phyloP scores from a whole-genome alignment of 2,329 filamentous ascomycete genomes.

The Cucurbitaria berberidis region DNA sequence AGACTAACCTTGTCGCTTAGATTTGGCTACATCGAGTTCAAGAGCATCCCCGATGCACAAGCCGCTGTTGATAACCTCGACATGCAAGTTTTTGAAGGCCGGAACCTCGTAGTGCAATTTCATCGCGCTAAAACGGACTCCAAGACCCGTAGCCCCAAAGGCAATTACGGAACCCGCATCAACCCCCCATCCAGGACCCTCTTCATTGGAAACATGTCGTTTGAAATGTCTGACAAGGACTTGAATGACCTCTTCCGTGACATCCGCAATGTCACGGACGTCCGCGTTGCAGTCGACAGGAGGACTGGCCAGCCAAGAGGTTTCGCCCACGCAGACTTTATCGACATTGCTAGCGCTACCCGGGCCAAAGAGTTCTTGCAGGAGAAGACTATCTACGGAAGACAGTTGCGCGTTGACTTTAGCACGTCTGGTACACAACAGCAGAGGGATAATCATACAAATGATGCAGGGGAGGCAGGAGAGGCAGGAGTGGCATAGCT shows the following conservation, averaged over 20 bases:
- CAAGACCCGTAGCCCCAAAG: slow-evolving; percentile 4
- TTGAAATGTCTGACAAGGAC: slow-evolving; percentile 83
- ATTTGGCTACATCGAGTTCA: slow-evolving; percentile 71
- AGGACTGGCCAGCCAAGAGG: slow-evolving; percentile 80
- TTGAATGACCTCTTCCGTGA: slow-evolving; percentile 77
- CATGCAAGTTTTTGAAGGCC: slow-evolving; percentile 67
- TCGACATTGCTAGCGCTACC: slow-evolving; percentile 68
- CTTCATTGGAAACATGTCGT: slow-evolving; percentile 86
- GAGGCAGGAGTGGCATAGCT: slow-evolving; percentile 11
- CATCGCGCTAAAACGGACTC: slow-evolving; percentile 45
- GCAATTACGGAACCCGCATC: slow-evolving; percentile 3
- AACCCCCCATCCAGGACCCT: slow-evolving; percentile 68
- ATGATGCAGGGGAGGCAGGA: slow-evolving; percentile 8
- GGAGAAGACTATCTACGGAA: slow-evolving; percentile 67
- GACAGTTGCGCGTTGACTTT: slow-evolving; percentile 71
- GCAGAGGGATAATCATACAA: slow-evolving; percentile 15
- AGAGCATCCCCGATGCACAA: slow-evolving; percentile 58
- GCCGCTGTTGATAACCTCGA: slow-evolving; percentile 65
- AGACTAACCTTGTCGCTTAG: slow-evolving; percentile 48
- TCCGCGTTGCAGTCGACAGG: slow-evolving; percentile 83
- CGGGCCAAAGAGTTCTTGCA: slow-evolving; percentile 64
- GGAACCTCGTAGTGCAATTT: slow-evolving; percentile 68
- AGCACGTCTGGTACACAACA: slow-evolving; percentile 42
- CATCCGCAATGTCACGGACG: slow-evolving; percentile 72
- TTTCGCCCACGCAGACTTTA: slow-evolving; percentile 84